These are phyloP conservation scores for Trichoderma lentiforme DNA, from an alignment of 2,329 filamentous ascomycete genomes.

Conservation along the genomic window DNA sequence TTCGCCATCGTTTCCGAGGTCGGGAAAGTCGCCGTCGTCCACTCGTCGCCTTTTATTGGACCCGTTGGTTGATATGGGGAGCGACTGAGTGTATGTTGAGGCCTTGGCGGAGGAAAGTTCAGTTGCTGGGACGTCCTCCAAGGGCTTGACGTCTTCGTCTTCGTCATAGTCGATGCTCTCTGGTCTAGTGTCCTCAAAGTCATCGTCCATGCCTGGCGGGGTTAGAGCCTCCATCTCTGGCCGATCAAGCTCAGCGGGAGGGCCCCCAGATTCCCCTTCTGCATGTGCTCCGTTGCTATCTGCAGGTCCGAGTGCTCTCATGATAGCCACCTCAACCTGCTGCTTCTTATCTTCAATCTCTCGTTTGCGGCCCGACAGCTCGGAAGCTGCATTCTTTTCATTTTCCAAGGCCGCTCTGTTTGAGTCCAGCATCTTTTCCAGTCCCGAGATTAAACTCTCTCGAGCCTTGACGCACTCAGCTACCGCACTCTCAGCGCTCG, in stretches of 20 bases:
- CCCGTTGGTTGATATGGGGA: slow-evolving; percentile 49
- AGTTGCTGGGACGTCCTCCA: slow-evolving; percentile 20
- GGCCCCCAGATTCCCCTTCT: slow-evolving; percentile 44
- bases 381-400: slow-evolving; percentile 64
- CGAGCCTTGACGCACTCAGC: slow-evolving; percentile 86
- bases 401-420: slow-evolving; percentile 66
- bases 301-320: slow-evolving; percentile 71
- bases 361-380: slow-evolving; percentile 63
- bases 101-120: slow-evolving; percentile 36
- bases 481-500: slow-evolving; percentile 83
- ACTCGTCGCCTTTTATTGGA: slow-evolving; percentile 56
- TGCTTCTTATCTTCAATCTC: slow-evolving; percentile 79
- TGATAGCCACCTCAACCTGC: slow-evolving; percentile 87
- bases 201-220: slow-evolving; percentile 62
- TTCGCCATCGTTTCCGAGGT: slow-evolving; percentile 52
- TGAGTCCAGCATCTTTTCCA: slow-evolving; percentile 77
- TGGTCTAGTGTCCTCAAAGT: neutral
- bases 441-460: slow-evolving; percentile 68
- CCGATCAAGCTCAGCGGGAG: slow-evolving; percentile 60
- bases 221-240: slow-evolving; percentile 85
- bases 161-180: slow-evolving; percentile 13
- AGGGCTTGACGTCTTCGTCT: slow-evolving; percentile 17
- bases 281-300: slow-evolving; percentile 49
- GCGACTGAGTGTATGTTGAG: slow-evolving; percentile 44
- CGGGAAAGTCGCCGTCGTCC: slow-evolving; percentile 50